Evolutionary conservation across 139 green algal genomes (phyloP), one percentile per base, ranked within the genome.

Genomic region (Nannochloris sp.): DNA sequence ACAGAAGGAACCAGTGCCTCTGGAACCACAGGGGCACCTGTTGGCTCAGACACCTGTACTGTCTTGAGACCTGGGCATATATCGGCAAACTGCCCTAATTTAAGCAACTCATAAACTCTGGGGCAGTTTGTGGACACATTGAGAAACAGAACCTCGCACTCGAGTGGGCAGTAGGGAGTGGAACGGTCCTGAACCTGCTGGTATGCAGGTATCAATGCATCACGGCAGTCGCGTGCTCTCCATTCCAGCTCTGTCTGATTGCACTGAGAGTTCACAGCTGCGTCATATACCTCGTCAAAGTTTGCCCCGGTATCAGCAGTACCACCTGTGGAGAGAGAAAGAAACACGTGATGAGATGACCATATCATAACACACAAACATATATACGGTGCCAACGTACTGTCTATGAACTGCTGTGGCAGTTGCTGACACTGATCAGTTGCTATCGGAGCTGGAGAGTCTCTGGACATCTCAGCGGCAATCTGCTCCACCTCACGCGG

Each of bases 121-220:
- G 46, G 46, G 12, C 46, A 53, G 46, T 53, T 53, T 20, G n/a
- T 23, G n/a, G 46, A 53, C 16, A 53, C n/a, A 53, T 53, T 53
- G 10, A 53, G 17, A 14, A 53, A 53, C 17, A 53, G 46, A 11
- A 53, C 46, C n/a, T 53, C 46, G 12, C 46, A 53, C n/a, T 53
- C 46, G 0, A 53, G 16, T n/a, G 29, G 61, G 46, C 31, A 67
- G 2, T 36, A 14, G 11, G 30, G 58, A 29, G 46, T 45, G 50
- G 33, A 63, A 6, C 33, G 28, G 26, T n/a, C 25, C 14, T 71
- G 56, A 71, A 66, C 65, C 70, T 46, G 62, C 6, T 61, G 56
- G 14, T 61, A 46, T 25, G 13, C 11, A 61, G 56, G 56, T n/a
- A 46, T 44, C 17, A 61, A 20, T 59, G n/a, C 63, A 16, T 63